Percentiles rank a stretch among this genome's conserved stretches.
These are phyloP conservation scores for Fusarium annulatum DNA, from an alignment of 2,329 filamentous ascomycete genomes.

Conservation along the genomic window DNA sequence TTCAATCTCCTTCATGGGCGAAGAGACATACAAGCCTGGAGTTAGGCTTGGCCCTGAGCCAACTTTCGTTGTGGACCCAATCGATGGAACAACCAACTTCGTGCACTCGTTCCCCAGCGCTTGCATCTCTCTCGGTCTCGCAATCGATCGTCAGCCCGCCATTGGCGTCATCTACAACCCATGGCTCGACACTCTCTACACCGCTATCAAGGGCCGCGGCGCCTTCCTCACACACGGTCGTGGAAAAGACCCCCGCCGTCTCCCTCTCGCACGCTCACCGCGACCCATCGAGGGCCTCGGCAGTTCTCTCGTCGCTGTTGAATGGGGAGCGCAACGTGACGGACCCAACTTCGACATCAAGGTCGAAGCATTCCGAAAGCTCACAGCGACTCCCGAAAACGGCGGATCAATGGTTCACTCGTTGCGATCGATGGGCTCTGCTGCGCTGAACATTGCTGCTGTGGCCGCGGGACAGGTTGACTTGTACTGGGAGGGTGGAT, in stretches of 20 bases:
- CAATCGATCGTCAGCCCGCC: constrained; percentile 68
- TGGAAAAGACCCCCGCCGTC: constrained; percentile 50
- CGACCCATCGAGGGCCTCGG: constrained; percentile 70
- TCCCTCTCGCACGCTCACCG: constrained; percentile 59
- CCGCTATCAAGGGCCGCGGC: constrained; percentile 74
- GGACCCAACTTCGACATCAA: constrained; percentile 79
- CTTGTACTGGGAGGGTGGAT: constrained; percentile 84
- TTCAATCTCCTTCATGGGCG: constrained; percentile 73
- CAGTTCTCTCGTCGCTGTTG: constrained; percentile 73
- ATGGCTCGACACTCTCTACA: constrained; percentile 76
- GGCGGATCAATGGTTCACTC: constrained; percentile 83
- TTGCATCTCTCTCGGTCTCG: constrained; percentile 80
- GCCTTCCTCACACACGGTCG: constrained; percentile 66
- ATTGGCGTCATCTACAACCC: constrained; percentile 86
- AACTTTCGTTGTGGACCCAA: constrained; percentile 85
- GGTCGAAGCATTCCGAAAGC: constrained; percentile 70
- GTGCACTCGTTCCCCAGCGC: constrained; percentile 80
- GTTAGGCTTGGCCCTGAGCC: constrained; percentile 70
- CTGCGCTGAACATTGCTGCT: constrained; percentile 79
- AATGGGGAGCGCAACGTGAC: constrained; percentile 77
- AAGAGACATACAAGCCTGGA: constrained; percentile 80
- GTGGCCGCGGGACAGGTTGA: constrained; percentile 79
- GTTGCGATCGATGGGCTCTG: constrained; percentile 75
- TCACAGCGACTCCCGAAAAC: constrained; percentile 66
- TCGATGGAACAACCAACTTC: constrained; percentile 85